Base-by-base conservation (phyloP, 2,329 filamentous ascomycete species). In the Elsinoe australis region DNA sequence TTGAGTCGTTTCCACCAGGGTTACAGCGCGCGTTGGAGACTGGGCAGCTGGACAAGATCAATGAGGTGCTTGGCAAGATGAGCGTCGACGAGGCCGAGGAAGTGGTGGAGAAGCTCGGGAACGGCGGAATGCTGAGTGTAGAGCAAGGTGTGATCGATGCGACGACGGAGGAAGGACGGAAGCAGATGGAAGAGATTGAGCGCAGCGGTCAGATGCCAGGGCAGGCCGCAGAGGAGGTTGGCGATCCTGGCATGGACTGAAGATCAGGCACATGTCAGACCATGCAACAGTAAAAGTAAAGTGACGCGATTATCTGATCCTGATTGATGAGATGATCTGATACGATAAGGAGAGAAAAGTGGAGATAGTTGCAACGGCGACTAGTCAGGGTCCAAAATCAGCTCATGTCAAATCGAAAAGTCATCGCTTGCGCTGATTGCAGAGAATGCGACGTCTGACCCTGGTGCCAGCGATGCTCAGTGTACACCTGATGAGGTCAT, bases 131-230 rank as follows among this genome's bases (percentile, higher is more conserved):
- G 72, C 68, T 98, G 55, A 95, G 86, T 63, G 66, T 98, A 44
- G 88, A 96, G 64, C 82, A 95, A 61, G 82, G 94, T 42, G 87
- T 98, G 45, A 94, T 98, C 56, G 92, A 98, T 68, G 87, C 88
- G 1, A 98, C 63, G 6, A 66, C 63, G 3, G 63, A 64, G 29
- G 63, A 66, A 51, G 63, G 63, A 9, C 56, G 56, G 54, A 62
- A 61, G 51, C 51, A 54, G 6, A 59, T 66, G 41, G 62, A 65
- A 53, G 62, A 61, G 49, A 64, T 66, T 51, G 62, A 65, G 56
- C 88, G 36, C 94, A 90, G 2, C 83, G 88, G 61, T 82, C 92
- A 77, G 83, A 71, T 78, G 82, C 63, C 81, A 82, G 58, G 83
- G 85, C 68, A 79, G 88, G 63, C 69, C 57, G 63, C 66, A 4